Base-by-base conservation (phyloP, 257 asterid genomes). In the Petrea volubilis region DNA sequence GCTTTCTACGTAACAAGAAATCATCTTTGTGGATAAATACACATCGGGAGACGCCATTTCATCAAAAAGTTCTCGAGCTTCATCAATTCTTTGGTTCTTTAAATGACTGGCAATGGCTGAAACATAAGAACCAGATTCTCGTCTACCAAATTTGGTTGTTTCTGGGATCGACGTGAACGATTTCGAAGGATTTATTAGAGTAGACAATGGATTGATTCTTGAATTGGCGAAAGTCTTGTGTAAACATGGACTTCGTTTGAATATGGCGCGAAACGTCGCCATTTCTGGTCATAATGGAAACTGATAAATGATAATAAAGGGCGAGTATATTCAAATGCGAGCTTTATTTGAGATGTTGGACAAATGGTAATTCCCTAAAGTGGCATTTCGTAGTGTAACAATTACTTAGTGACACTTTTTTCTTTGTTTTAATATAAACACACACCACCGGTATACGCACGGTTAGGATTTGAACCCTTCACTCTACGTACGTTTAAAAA, bases 11-110 rank as follows among this genome's bases (percentile, higher is more conserved):
- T 81, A 82, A 1, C 86, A 79, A 21, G 83, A 72, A 2, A 91
- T 83, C 86, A 86, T 82, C 72, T 88, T 89, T 17, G 99, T 88
- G 78, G 82, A 73, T 29, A 80, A 69, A 73, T 82, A 83, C 3
- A 93, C 87, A 51, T 86, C 78, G 10, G 83, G 88, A 40, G 67
- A 74, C 46, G 77, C 82, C 56, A 43, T 75, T 72, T 64, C 68
- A 3, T 77, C 51, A 15, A 79, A 79, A 77, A 74, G 21, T n/a
- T 34, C 52, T 24, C 74, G 79, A 52, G 83, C 85, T 70, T 71
- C 78, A 61, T 80, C 77, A 12, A 78, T 50, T 56, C 73, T 68
- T 14, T 50, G 82, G 77, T 79, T 82, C 78, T 64, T 77, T 51
- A 40, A 40, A 38, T 20, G 27, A 31, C 18, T 50, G 25, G 31